Percentiles rank a stretch among this genome's conserved stretches.
These are phyloP conservation scores for Choiromyces venosus DNA, from an alignment of 495 filamentous ascomycete genomes.

Conservation along the genomic window DNA sequence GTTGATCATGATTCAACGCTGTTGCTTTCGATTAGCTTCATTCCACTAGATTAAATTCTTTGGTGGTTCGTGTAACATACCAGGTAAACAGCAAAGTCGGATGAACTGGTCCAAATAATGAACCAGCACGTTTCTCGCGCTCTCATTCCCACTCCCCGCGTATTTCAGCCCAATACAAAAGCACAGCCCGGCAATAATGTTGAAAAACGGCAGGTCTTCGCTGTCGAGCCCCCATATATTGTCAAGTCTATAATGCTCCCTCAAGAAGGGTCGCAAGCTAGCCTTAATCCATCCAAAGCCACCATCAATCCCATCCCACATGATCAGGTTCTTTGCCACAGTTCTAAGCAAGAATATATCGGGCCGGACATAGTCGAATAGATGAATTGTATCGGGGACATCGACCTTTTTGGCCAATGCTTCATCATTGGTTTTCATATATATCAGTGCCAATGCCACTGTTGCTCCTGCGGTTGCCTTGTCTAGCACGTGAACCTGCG, in stretches of 20 bases:
- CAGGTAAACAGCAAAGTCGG: constrained; percentile 62
- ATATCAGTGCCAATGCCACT: constrained; percentile 85
- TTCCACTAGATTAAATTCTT: background rate
- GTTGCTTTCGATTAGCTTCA: constrained; percentile 8
- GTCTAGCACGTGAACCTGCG: constrained; percentile 84
- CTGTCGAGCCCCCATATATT: constrained; percentile 56
- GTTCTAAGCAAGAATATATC: constrained; percentile 89
- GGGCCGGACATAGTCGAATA: constrained; percentile 91
- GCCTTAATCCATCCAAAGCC: constrained; percentile 65
- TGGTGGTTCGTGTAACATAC: constrained; percentile 18
- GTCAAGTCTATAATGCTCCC: constrained; percentile 46
- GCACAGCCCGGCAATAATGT: constrained; percentile 83
- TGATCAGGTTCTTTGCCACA: constrained; percentile 82
- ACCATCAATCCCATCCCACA: constrained; percentile 79
- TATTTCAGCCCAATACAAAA: constrained; percentile 77
- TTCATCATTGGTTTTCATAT: constrained; percentile 91
- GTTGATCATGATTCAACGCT: constrained; percentile 68
- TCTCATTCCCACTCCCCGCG: constrained; percentile 69
- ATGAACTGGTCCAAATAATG: constrained; percentile 84
- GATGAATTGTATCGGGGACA: constrained; percentile 76
- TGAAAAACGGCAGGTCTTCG: constrained; percentile 83
- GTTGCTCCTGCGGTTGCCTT: constrained; percentile 85
- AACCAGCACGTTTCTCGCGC: constrained; percentile 72
- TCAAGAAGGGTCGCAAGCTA: constrained; percentile 56
- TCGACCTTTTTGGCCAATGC: constrained; percentile 88